A percentile compares a stretch with the other conserved stretches of the same genome.
These are phyloP conservation scores for Aspergillus latus DNA, from an alignment of 2,329 filamentous ascomycete genomes.

Conservation along the genomic window DNA sequence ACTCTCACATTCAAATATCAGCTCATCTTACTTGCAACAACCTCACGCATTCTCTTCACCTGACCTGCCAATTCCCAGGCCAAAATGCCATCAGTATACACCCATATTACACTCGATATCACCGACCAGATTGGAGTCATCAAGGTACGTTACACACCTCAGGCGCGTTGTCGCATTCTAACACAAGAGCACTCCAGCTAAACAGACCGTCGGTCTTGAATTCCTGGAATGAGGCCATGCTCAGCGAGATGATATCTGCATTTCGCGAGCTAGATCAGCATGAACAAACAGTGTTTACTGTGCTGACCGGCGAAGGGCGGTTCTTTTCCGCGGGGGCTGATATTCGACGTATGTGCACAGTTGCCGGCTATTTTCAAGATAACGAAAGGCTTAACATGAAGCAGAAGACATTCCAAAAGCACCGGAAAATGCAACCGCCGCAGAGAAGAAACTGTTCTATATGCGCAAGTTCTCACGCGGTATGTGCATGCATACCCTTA, in stretches of 20 bases:
- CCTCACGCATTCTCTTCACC: not conserved
- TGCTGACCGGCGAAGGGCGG: slow-evolving; percentile 12
- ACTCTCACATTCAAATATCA: not conserved
- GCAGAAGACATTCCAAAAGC: not conserved
- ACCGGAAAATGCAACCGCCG: not conserved
- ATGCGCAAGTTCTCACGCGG: slow-evolving; percentile 11
- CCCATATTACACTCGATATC: not conserved
- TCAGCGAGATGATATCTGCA: slow-evolving; percentile 4
- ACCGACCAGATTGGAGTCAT: slow-evolving; percentile 8
- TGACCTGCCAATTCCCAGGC: not conserved
- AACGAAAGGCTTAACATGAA: not conserved
- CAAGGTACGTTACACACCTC: not conserved
- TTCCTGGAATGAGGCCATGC: not conserved
- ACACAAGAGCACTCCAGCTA: not conserved
- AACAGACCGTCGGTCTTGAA: slow-evolving; percentile 9
- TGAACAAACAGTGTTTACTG: slow-evolving; percentile 6
- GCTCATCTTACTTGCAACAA: not conserved
- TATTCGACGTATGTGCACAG: slow-evolving; percentile 1
- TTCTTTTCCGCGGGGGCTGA: slow-evolving; percentile 14
- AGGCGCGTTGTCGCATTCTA: not conserved
- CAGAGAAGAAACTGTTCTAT: slow-evolving; percentile 11
- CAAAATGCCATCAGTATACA: not conserved
- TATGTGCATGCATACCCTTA: not conserved
- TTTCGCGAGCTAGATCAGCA: slow-evolving; percentile 10
- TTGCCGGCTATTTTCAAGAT: not conserved